Conservation (phyloP, 176 grass and related monocot genomes). For the Oryza brachyantha region DNA sequence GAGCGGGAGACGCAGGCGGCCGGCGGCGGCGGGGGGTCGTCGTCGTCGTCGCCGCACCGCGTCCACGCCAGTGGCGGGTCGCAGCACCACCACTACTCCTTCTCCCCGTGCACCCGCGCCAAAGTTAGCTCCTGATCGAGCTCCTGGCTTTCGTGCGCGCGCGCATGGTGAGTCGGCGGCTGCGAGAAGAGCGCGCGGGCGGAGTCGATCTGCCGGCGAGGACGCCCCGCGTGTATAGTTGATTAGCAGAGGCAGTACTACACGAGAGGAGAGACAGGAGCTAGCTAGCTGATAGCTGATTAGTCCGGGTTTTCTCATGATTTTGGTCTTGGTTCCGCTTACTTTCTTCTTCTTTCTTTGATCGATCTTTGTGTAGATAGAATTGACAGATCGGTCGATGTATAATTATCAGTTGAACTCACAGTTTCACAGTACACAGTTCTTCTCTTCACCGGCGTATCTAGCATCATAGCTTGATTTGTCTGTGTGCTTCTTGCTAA, state of each 20-base stretch:
- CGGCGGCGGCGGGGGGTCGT: not conserved
- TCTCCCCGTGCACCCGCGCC: slow-evolving; percentile 57
- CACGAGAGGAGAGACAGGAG: not conserved
- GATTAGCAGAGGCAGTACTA: not conserved
- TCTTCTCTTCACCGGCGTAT: not conserved
- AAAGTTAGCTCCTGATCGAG: slow-evolving; percentile 39
- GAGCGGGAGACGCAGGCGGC: slow-evolving; percentile 47
- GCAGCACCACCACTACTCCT: slow-evolving; percentile 31
- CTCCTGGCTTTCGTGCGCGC: not conserved
- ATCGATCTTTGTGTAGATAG: slow-evolving; percentile 15
- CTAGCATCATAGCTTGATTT: not conserved
- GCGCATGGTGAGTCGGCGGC: not conserved
- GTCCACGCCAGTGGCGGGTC: slow-evolving; percentile 30
- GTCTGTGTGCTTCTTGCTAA: no score
- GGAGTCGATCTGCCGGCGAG: not conserved
- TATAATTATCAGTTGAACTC: slow-evolving; percentile 32
- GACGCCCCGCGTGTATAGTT: not conserved
- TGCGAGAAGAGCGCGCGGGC: not conserved
- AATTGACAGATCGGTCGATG: slow-evolving; percentile 33
- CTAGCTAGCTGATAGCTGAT: not conserved
- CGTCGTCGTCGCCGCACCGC: slow-evolving; percentile 18
- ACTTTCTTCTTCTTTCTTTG: slow-evolving; percentile 5
- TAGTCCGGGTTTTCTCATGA: not conserved
- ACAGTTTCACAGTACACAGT: not conserved
- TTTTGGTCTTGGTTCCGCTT: not conserved